phyloP scores from a whole-genome alignment of 139 green algal genomes.

The Mychonastes homosphaera region DNA sequence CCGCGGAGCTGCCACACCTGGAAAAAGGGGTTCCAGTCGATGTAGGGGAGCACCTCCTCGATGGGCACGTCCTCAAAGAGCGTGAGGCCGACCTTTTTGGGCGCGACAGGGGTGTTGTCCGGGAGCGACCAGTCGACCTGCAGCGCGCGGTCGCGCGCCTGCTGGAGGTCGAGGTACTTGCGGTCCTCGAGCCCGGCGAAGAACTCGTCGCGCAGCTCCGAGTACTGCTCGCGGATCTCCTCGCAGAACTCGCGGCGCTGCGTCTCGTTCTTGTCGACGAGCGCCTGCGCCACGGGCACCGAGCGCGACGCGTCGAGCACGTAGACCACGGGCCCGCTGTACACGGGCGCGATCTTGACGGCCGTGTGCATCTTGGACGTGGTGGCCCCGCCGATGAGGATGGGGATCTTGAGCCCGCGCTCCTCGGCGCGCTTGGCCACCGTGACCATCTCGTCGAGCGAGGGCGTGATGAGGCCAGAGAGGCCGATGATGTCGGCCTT shows the following conservation, averaged over 20 bases:
- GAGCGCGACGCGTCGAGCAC: conserved; percentile 89
- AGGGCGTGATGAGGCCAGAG: conserved; percentile 95
- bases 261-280: conserved; percentile 67
- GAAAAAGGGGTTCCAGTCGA: conserved; percentile 99
- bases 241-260: conserved; percentile 59
- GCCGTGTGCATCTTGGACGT: conserved; percentile 99
- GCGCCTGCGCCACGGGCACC: conserved; percentile 74
- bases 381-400: conserved; percentile 95
- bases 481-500: conserved; percentile 94
- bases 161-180: conserved; percentile 61
- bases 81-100: conserved; percentile 64
- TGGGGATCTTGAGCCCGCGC: conserved; percentile 68
- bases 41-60: conserved; percentile 86
- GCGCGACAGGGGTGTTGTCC: conserved; percentile 64
- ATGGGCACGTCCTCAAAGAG: conserved; percentile 69
- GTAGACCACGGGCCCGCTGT: conserved; percentile 78
- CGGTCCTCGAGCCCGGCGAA: conserved; percentile 91
- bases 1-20: conserved; percentile 97
- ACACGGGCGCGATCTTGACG: conserved; percentile 92
- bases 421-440: conserved; percentile 94
- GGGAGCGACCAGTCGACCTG: conserved; percentile 73
- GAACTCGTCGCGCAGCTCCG: conserved; percentile 91
- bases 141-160: conserved; percentile 45
- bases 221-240: conserved; percentile 87
- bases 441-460: conserved; percentile 96